Evolutionary conservation across 2,329 filamentous ascomycete genomes (phyloP), one percentile per base, ranked within the genome.

Genomic region (Colletotrichum caudatum): DNA sequence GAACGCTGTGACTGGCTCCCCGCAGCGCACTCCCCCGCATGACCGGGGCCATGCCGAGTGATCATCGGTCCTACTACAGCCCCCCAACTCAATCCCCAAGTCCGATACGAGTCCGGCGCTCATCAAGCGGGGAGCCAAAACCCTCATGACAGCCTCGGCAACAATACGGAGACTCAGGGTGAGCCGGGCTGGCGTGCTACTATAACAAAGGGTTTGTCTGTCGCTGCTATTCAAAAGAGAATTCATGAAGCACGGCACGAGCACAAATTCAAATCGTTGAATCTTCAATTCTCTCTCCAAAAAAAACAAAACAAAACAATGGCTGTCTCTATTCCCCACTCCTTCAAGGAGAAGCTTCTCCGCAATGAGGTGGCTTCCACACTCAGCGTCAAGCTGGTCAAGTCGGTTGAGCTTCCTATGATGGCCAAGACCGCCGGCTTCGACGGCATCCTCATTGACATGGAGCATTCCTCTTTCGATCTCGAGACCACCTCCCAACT

Each of bases 391-490:
- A 82, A 82, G 64, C 77, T 81, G 62, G 76, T 80, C 26, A 76
- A 76, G 39, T 79, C 78, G 37, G 78, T 79, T 57, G 81, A 82
- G 64, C 76, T 81, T 23, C 77, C 78, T 20, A 80, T 81, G 76
- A 80, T 83, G 75, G 77, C 76, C 64, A 82, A 82, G 67, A 82
- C 78, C 63, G 81, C 83, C 14, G 82, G 82, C 9, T 79, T 82
- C 62, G 78, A 84, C 60, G 82, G 79, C 51, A 77, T 84, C 50
- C 79, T 84, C 67, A 81, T 85, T 67, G 82, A 85, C 64, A 82
- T 85, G 81, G 83, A 85, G 71, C 83, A 85, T 71, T 82, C 80
- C 3, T 75, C 80, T 2, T 76, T 84, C 39, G 78, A 80, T 66
- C 74, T 85, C 26, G 78, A 79, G 70, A 75, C 77, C 0, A 78